Base-by-base conservation (phyloP, 768 basidiomycete species). In the Leccinum uliginosum region DNA sequence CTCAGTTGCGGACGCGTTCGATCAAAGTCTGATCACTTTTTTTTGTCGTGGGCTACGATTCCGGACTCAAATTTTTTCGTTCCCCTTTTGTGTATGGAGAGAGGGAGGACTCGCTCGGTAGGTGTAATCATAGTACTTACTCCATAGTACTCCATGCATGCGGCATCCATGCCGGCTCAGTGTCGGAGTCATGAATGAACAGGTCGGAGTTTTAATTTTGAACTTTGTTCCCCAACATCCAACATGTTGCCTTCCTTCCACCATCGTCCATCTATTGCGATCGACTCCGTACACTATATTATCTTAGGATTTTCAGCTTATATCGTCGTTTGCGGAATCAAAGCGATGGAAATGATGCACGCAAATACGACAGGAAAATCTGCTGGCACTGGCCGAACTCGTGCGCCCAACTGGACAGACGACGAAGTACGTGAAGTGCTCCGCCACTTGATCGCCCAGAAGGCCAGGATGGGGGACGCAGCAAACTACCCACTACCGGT, bases 21-120 rank as follows among this genome's bases (percentile, higher is more conserved):
- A 66, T 71, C 12, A 67, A 65, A 53, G 44, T 74, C 17, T 75
- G 59, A 67, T 26, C 17, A 26, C 2, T 47, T 10, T 26, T 1
- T 8, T 14, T 17, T 24, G n/a, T 50, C 11, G 4, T n/a, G n/a
- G 12, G 12, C 10, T 5, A 11, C 3, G 30, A 32, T 32, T 32
- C 5, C 14, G 34, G n/a, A n/a, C n/a, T n/a, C n/a, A n/a, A n/a
- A n/a, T n/a, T n/a, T n/a, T n/a, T n/a, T n/a, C n/a, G n/a, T n/a
- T n/a, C 6, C 14, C 14, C 34, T 14, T 34, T 34, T 34, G 2
- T 32, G 30, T 32, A 32, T 32, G 12, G 30, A 11, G 30, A 32
- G 26, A 32, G 30, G 30, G 34, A 15, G 5, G 34, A 14, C 14
- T n/a, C n/a, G n/a, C n/a, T n/a, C n/a, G n/a, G n/a, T n/a, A n/a